phyloP scores from a whole-genome alignment of 164 flowering plant genomes.

The Litsea cubeba region DNA sequence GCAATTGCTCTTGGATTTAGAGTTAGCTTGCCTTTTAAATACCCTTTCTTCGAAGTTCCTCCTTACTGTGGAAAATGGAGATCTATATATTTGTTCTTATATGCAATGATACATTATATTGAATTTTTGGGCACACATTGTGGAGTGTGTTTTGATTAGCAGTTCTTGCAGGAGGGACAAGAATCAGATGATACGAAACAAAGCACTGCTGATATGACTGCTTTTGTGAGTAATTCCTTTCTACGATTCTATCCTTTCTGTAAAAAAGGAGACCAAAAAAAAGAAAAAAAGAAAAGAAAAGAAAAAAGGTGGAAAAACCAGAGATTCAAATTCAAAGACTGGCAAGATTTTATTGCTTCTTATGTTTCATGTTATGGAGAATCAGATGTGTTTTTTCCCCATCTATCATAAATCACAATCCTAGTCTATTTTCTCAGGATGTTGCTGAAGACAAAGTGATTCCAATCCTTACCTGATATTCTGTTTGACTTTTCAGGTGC shows the following conservation, averaged over 20 bases:
- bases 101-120: background rate
- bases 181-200: conserved; percentile 50
- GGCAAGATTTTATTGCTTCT: background rate
- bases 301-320: too few species aligned
- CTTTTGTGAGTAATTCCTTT: conserved; percentile 38
- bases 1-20: too few species aligned
- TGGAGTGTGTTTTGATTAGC: background rate
- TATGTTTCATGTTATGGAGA: background rate
- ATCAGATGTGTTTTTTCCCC: background rate
- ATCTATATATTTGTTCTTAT: background rate
- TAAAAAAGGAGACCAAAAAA: background rate
- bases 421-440: background rate
- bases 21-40: too few species aligned
- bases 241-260: background rate
- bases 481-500: conserved; percentile 41
- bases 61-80: background rate
- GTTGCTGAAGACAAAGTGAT: background rate
- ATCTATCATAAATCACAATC: background rate
- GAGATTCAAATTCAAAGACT: background rate
- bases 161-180: conserved; percentile 44
- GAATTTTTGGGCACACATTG: background rate
- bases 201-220: conserved; percentile 56
- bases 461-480: background rate
- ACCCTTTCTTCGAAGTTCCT: background rate
- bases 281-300: too few species aligned